phyloP scores from a whole-genome alignment of 2,329 filamentous ascomycete species.

The Lizonia empirigonia region DNA sequence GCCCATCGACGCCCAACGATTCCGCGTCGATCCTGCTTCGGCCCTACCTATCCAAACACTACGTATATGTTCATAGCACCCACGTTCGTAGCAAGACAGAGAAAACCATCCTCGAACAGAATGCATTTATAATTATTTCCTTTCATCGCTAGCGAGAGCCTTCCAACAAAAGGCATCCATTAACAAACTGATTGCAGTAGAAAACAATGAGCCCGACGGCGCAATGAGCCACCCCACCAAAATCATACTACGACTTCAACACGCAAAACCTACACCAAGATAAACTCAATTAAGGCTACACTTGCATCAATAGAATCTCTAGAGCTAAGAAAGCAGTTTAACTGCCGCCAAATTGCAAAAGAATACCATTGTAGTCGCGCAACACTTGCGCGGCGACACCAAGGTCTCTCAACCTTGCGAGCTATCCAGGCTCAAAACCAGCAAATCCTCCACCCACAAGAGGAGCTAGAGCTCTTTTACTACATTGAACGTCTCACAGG shows the following conservation, averaged over 20 bases:
- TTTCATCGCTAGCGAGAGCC: too few species aligned
- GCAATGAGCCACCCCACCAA: not conserved
- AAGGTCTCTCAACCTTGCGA: not conserved
- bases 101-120: too few species aligned
- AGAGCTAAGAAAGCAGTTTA: not conserved
- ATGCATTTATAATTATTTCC: too few species aligned
- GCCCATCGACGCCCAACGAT: too few species aligned
- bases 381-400: not conserved
- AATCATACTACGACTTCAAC: not conserved
- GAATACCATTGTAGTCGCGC: not conserved
- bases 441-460: conserved; percentile 3
- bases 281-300: not conserved
- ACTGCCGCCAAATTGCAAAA: not conserved
- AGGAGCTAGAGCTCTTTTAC: conserved; percentile 19
- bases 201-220: not conserved
- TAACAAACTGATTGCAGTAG: not conserved
- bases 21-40: too few species aligned
- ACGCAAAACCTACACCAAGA: not conserved
- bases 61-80: too few species aligned
- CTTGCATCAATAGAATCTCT: not conserved
- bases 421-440: not conserved
- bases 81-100: too few species aligned
- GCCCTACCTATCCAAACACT: too few species aligned
- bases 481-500: conserved; percentile 20
- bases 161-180: too few species aligned